Percentiles rank a stretch among this genome's conserved stretches.
Conservation (phyloP, 768 basidiomycete genomes). For the Boletus pseudo-olivaceus region DNA sequence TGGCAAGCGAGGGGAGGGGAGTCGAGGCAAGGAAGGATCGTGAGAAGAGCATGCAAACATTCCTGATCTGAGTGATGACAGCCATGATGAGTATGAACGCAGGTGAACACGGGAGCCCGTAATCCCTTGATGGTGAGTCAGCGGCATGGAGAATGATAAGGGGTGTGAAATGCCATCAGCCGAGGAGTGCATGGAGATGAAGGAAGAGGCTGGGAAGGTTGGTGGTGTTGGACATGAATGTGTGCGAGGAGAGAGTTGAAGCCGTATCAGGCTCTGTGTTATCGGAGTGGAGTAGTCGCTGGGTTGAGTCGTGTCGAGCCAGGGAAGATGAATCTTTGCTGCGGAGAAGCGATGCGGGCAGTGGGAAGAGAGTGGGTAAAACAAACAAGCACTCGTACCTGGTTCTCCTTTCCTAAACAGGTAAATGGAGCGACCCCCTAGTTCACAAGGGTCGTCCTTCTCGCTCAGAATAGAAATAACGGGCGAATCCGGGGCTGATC, state of each 20-base stretch:
- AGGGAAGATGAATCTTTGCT: neutral
- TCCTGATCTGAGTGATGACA: conserved; percentile 15
- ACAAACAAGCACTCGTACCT: neutral
- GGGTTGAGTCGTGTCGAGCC: neutral
- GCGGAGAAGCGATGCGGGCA: conserved; percentile 23
- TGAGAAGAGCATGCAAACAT: conserved; percentile 1
- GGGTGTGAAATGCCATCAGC: conserved; percentile 11
- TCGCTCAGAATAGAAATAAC: neutral
- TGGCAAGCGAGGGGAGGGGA: neutral
- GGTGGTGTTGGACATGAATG: neutral
- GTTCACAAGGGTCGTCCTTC: conserved; percentile 8
- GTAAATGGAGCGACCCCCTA: neutral
- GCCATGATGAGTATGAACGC: conserved; percentile 1
- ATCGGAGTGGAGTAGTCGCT: conserved; percentile 11
- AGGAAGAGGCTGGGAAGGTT: neutral
- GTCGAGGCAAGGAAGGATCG: neutral
- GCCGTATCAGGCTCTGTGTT: neutral
- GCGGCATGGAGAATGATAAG: conserved; percentile 5
- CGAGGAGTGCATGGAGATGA: conserved; percentile 25
- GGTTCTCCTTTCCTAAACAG: neutral
- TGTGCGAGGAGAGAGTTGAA: neutral
- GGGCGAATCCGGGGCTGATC: conserved; percentile 29
- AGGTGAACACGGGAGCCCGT: conserved; percentile 18
- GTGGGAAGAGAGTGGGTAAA: conserved; percentile 13
- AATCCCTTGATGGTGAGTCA: conserved; percentile 12